Conservation (phyloP, 2,329 filamentous ascomycete genomes). For the Cryphonectria naterciae region DNA sequence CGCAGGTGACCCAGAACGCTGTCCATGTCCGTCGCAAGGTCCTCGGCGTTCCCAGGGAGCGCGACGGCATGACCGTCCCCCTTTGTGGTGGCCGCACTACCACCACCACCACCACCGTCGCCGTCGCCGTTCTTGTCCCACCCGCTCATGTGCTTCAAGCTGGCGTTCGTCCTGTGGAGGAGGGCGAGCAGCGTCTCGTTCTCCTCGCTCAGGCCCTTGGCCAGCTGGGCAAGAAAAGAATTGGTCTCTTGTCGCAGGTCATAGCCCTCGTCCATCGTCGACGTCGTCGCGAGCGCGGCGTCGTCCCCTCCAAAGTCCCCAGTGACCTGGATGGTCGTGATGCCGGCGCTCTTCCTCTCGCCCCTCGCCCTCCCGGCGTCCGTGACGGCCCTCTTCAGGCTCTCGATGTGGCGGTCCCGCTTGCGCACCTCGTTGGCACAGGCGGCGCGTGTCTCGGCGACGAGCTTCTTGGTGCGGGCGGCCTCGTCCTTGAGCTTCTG, state of each 20-base stretch:
- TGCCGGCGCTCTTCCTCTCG: conserved; percentile 55
- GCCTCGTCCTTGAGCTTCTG: conserved; percentile 85
- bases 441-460: conserved; percentile 81
- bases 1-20: conserved; percentile 79
- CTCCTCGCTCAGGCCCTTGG: conserved; percentile 83
- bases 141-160: conserved; percentile 71
- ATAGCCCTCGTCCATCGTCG: conserved; percentile 58
- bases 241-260: conserved; percentile 86
- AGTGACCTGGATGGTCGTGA: conserved; percentile 61
- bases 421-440: conserved; percentile 92
- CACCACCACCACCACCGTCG: conserved; percentile 16
- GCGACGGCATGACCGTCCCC: conserved; percentile 37
- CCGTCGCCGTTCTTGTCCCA: conserved; percentile 46
- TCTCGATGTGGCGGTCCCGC: conserved; percentile 85
- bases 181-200: conserved; percentile 81
- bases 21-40: conserved; percentile 76
- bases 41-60: conserved; percentile 54
- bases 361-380: conserved; percentile 69
- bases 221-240: conserved; percentile 83
- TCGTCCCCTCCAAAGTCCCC: conserved; percentile 56
- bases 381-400: conserved; percentile 82
- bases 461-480: conserved; percentile 74
- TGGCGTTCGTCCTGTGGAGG: conserved; percentile 71
- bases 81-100: conserved; percentile 10
- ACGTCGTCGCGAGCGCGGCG: conserved; percentile 24